phyloP scores from a whole-genome alignment of 192 early-diverging fungal genomes.

The Umbelopsis vinacea region DNA sequence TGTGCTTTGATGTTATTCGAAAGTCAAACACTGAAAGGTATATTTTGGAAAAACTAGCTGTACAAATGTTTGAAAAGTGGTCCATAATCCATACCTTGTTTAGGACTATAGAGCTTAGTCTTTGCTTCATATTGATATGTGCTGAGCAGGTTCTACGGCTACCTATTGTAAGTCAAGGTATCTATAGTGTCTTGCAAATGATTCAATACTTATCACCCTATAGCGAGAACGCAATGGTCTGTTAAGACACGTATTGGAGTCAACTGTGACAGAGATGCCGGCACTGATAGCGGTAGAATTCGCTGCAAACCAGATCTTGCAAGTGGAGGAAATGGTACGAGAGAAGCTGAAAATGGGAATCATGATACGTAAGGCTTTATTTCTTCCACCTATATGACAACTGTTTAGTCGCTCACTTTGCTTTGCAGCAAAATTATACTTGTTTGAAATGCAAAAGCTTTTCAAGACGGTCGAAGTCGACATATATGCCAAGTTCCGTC shows the following conservation, averaged over 20 bases:
- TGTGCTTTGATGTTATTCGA: conserved; percentile 26
- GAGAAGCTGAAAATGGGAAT: conserved; percentile 33
- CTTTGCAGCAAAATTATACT: conserved; percentile 34
- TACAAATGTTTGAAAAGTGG: neutral
- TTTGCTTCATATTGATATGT: conserved; percentile 15
- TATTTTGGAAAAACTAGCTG: neutral
- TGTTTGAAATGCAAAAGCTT: conserved; percentile 43
- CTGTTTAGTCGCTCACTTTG: neutral
- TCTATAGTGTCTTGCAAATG: neutral
- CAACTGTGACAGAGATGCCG: conserved; percentile 34
- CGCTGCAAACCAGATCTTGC: conserved; percentile 30
- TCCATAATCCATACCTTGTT: neutral
- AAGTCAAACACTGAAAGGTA: conserved; percentile 30
- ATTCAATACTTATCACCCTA: neutral
- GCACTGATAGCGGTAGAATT: conserved; percentile 32
- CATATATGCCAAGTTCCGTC: conserved; percentile 1
- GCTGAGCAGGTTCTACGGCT: conserved; percentile 10
- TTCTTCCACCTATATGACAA: neutral
- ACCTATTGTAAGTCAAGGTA: neutral
- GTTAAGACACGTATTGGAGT: conserved; percentile 23
- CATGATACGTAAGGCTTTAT: conserved; percentile 32
- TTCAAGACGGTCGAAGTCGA: conserved; percentile 21
- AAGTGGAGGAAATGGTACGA: conserved; percentile 34
- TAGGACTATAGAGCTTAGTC: conserved; percentile 3
- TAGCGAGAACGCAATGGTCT: conserved; percentile 25